Percentiles rank a stretch among this genome's conserved stretches.
phyloP scores from a whole-genome alignment of 164 flowering plant genomes.

The Magnolia kwangsiensis region DNA sequence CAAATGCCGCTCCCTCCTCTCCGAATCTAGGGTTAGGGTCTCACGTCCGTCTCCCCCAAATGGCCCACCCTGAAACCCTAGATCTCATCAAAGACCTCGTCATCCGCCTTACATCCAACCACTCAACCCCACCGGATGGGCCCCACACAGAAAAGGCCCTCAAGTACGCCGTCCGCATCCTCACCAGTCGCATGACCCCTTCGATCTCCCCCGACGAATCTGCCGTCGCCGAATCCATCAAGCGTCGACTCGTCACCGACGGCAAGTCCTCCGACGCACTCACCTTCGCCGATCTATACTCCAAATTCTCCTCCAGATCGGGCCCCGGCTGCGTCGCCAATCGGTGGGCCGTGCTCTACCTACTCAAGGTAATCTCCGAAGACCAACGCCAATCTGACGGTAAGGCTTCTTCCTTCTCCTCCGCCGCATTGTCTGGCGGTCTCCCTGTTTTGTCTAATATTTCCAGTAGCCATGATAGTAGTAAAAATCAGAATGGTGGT shows the following conservation, averaged over 20 bases:
- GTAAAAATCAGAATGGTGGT: constrained; percentile 46
- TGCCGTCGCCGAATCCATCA: constrained; percentile 88
- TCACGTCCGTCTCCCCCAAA: neutral
- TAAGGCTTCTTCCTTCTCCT: constrained; percentile 26
- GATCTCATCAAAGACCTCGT: constrained; percentile 90
- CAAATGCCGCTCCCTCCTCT: neutral
- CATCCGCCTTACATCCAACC: constrained; percentile 35
- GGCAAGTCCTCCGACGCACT: constrained; percentile 90
- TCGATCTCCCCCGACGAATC: constrained; percentile 73
- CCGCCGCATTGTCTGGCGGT: constrained; percentile 34
- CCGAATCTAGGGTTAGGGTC: constrained; percentile 3
- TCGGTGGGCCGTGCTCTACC: constrained; percentile 81
- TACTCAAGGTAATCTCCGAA: constrained; percentile 74
- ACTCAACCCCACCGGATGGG: constrained; percentile 7
- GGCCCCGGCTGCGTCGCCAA: constrained; percentile 71
- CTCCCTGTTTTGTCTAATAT: constrained; percentile 42
- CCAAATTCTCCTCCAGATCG: constrained; percentile 60
- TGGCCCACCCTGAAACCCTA: constrained; percentile 17
- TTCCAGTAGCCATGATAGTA: neutral
- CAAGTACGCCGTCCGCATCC: constrained; percentile 70
- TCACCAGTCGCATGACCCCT: constrained; percentile 82
- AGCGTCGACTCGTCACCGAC: constrained; percentile 73
- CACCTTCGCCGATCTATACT: constrained; percentile 76
- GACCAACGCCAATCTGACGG: constrained; percentile 39
- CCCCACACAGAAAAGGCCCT: constrained; percentile 39